Base-by-base conservation (phyloP, 495 filamentous ascomycete genomes). In the Podospora anserina region DNA sequence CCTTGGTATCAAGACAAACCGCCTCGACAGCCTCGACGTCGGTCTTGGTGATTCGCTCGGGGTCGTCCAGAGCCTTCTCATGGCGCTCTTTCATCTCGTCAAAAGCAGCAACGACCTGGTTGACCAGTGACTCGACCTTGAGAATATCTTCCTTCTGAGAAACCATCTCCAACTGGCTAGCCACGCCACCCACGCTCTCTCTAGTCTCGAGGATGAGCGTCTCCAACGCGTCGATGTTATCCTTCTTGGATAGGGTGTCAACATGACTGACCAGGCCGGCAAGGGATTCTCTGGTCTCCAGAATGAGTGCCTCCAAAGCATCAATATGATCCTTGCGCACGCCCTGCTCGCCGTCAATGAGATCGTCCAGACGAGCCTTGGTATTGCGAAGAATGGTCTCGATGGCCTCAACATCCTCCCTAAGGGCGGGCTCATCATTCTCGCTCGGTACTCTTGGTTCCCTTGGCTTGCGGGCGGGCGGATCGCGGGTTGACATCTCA, bases 361-460 rank as follows among this genome's bases (percentile, higher is more conserved):
- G 79, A 39, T 93, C 92, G 44, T 97, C 93, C 55, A 97, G 82
- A 61, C 90, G 88, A 11, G 89, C 85, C 71, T 96, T 96, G 20
- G 91, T 92, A 74, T 93, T 94, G 61, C 89, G 86, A 26, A 97
- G 85, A 59, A 97, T 85, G 0, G 89, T 93, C 76, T 97, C 93
- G 66, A 97, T 92, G n/a, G 90, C 91, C 67, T 92, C 88, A 2
- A 90, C 90, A 71, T 97, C 92, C 67, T 94, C 91, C 74, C 86
- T 88, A 27, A 83, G 85, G 26, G 87, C 87, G 2, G 74, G 53
- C 64, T 82, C 72, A 19, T 23, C 66, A 27, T 26, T 26, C 16
- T 63, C 61, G 32, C 61, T 32, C 19, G 64, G 49, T 30, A 66
- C 32, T 2, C 59, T 56, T 3, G 53, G 49, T 30, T n/a, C 39